These are phyloP conservation scores for Fonsecaea pugnacius DNA, from an alignment of 2,329 filamentous ascomycete species.

Conservation along the genomic window DNA sequence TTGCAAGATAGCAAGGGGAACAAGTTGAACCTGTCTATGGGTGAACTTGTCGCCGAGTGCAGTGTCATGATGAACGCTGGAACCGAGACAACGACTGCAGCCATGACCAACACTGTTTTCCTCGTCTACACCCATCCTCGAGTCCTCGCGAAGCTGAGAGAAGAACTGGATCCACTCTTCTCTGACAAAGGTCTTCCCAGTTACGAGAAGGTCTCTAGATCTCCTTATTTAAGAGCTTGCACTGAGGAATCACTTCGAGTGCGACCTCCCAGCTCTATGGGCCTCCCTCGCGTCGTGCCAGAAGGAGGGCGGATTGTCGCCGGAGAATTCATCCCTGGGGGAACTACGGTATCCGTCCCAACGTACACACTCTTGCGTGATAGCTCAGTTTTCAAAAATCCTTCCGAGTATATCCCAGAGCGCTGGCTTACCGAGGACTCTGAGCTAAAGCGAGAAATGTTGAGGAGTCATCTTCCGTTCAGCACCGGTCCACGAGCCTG, in stretches of 20 bases:
- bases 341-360: conserved; percentile 27
- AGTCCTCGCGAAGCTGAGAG: conserved; percentile 20
- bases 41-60: conserved; percentile 29
- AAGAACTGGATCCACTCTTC: conserved; percentile 25
- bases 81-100: conserved; percentile 29
- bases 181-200: neutral
- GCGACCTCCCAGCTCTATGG: conserved; percentile 25
- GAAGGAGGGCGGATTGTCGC: conserved; percentile 25
- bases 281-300: conserved; percentile 25
- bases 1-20: conserved; percentile 22
- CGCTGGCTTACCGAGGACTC: conserved; percentile 20
- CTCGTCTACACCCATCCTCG: conserved; percentile 26
- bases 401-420: conserved; percentile 18
- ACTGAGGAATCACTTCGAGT: conserved; percentile 34
- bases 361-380: conserved; percentile 28
- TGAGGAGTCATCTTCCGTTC: conserved; percentile 55
- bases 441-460: conserved; percentile 26
- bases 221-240: conserved; percentile 32
- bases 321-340: conserved; percentile 30
- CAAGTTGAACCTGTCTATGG: conserved; percentile 13
- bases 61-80: conserved; percentile 32
- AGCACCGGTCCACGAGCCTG: conserved; percentile 71
- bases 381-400: conserved; percentile 10
- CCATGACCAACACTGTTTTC: conserved; percentile 31
- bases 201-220: conserved; percentile 16